Evolutionary conservation across 306 rosid genomes (phyloP).

Genomic region (Begonia masoniana): DNA sequence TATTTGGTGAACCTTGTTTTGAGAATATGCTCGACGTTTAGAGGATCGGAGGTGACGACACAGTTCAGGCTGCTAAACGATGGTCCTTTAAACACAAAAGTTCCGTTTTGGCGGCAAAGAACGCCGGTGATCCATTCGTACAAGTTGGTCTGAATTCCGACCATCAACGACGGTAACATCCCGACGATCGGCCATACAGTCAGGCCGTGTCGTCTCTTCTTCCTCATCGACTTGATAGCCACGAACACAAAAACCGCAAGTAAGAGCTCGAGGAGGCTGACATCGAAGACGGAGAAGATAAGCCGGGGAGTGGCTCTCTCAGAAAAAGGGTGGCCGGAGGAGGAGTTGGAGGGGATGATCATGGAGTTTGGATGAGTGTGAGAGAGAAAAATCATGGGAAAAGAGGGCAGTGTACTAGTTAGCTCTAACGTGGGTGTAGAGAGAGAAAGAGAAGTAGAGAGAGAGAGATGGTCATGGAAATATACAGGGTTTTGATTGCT

Average conservation of each 20-base stretch:
- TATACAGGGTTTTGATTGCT: neutral
- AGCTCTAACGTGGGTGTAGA: slow-evolving; percentile 2
- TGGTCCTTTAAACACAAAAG: slow-evolving; percentile 63
- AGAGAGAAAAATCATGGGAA: slow-evolving; percentile 15
- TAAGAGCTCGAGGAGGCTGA: slow-evolving; percentile 46
- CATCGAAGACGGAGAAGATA: slow-evolving; percentile 15
- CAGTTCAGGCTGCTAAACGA: slow-evolving; percentile 52
- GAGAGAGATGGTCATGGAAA: neutral
- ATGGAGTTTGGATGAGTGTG: slow-evolving; percentile 27
- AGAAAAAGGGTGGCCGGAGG: slow-evolving; percentile 6
- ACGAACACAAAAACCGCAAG: slow-evolving; percentile 45
- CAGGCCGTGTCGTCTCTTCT: slow-evolving; percentile 42
- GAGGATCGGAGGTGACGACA: slow-evolving; percentile 68
- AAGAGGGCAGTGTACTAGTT: neutral
- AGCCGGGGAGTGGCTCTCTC: slow-evolving; percentile 6
- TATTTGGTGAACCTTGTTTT: slow-evolving; percentile 52
- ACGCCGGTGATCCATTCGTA: slow-evolving; percentile 63
- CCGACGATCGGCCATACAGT: slow-evolving; percentile 73
- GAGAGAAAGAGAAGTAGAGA: slow-evolving; percentile 14
- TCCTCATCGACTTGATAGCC: slow-evolving; percentile 46
- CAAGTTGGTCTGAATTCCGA: slow-evolving; percentile 22
- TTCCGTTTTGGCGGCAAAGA: slow-evolving; percentile 33
- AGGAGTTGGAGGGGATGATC: slow-evolving; percentile 17
- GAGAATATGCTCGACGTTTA: slow-evolving; percentile 76
- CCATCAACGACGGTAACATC: slow-evolving; percentile 61